Evolutionary conservation across 2,329 filamentous ascomycete genomes (phyloP), one percentile per base, ranked within the genome.

Genomic region (Epichloe baconii): DNA sequence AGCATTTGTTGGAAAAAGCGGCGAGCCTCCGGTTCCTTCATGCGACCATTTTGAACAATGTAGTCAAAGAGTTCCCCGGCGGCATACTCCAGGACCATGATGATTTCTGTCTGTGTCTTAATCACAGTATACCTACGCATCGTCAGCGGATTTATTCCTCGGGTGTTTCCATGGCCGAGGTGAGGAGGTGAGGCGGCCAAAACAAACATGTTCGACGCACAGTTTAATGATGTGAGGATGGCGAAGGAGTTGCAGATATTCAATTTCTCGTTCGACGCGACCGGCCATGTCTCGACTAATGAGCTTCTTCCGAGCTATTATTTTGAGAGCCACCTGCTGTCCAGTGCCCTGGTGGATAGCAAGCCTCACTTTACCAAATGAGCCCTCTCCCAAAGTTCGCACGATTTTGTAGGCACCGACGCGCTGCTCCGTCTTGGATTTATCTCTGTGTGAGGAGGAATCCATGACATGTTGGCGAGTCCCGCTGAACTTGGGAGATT

Each of bases 1-100:
- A 98, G 86, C 71, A 98, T 98, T 69, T 98, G 93, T 69, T 98
- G 93, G 69, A 98, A 98, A 74, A 98, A 96, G 59, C 91, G 88
- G 52, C 93, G 83, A n/a, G 93, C 93, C 66, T 94, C 87, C 54
- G 83, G 78, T 68, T 98, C 93, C 59, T 85, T 82, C 78, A 97
- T 88, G 64, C 87, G 84, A 51, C 93, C 93, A 64, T 96, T 83
- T 64, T 90, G 85, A 53, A 98, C 93, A 55, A 98, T 93, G 70
- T 97, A 97, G 69, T 98, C 91, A 70, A 98, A 98, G 54, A 98
- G 77, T 69, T 98, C 93, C 54, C 88, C 88, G 55, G 93, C 93
- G 42, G 93, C 93, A 69, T 95, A 98, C 69, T 98, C 93, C 59
- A 98, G 80, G 47, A 98, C 93, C 93, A 98, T 98, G 68, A 97